phyloP scores from a whole-genome alignment of 2,329 filamentous ascomycete species.

The Colletotrichum lini region DNA sequence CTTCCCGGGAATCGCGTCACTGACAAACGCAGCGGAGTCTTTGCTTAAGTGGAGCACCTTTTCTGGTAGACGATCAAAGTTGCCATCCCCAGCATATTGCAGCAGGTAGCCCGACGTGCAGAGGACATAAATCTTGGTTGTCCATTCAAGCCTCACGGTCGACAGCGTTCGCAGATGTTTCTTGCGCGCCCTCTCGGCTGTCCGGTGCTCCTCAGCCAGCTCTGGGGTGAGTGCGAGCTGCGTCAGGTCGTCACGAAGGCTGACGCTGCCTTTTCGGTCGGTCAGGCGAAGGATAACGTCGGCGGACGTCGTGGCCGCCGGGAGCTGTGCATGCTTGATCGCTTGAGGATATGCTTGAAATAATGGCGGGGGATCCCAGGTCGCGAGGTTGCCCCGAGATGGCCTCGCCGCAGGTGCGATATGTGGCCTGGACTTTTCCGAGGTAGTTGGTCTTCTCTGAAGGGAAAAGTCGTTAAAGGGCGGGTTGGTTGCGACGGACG shows the following conservation, averaged over 20 bases:
- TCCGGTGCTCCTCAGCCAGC: conserved; percentile 47
- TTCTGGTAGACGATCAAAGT: conserved; percentile 80
- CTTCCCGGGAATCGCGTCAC: conserved; percentile 82
- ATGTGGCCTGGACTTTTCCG: conserved; percentile 32
- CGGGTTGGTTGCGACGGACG: conserved; percentile 28
- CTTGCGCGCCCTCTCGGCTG: conserved; percentile 59
- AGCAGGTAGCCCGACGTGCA: conserved; percentile 80
- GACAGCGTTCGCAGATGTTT: conserved; percentile 62
- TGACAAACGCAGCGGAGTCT: conserved; percentile 84
- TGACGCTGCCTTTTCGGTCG: conserved; percentile 62
- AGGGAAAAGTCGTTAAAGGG: conserved; percentile 34
- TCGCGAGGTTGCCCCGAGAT: conserved; percentile 53
- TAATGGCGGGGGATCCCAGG: conserved; percentile 81
- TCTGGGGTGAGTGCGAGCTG: conserved; percentile 44
- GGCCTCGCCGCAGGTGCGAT: conserved; percentile 27
- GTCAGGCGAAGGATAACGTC: conserved; percentile 78
- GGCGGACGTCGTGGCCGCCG: conserved; percentile 76
- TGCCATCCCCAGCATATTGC: conserved; percentile 80
- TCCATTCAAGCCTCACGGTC: conserved; percentile 72
- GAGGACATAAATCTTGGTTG: conserved; percentile 80
- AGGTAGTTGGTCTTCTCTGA: conserved; percentile 28
- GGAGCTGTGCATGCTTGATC: conserved; percentile 80
- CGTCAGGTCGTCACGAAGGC: conserved; percentile 52
- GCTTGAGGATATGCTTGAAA: conserved; percentile 92
- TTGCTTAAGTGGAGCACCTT: conserved; percentile 80